These are phyloP conservation scores for Suillus tomentosus DNA, from an alignment of 768 basidiomycete genomes.

Conservation along the genomic window DNA sequence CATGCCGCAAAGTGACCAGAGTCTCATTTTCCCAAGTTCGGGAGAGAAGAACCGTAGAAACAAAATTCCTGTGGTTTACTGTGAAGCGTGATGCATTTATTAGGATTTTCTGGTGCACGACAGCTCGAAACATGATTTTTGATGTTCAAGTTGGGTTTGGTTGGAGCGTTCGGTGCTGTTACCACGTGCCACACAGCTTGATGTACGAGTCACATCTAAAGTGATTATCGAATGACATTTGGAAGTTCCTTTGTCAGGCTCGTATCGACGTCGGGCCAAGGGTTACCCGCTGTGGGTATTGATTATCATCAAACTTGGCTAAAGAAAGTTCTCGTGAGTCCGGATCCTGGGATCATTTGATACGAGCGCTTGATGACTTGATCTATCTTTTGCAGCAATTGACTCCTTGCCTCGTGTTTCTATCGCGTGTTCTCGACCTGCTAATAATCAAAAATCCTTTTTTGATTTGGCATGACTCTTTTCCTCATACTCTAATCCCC, in stretches of 20 bases:
- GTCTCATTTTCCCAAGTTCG: conserved; percentile 57
- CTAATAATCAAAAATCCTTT: conserved; percentile 28
- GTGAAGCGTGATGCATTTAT: conserved; percentile 5
- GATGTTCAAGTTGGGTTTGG: not conserved
- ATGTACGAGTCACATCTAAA: conserved; percentile 2
- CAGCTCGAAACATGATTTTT: conserved; percentile 30
- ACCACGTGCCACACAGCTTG: conserved; percentile 12
- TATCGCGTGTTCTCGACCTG: conserved; percentile 42
- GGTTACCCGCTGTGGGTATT: conserved; percentile 12
- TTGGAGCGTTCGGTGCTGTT: not conserved
- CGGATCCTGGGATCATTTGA: conserved; percentile 1
- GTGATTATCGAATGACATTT: conserved; percentile 9
- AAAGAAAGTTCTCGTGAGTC: conserved; percentile 13
- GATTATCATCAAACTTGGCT: conserved; percentile 14
- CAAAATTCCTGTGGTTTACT: conserved; percentile 37
- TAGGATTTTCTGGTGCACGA: conserved; percentile 19
- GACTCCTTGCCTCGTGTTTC: conserved; percentile 57
- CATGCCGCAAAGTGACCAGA: conserved; percentile 49
- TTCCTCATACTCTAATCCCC: conserved; percentile 24
- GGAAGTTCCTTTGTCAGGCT: conserved; percentile 6
- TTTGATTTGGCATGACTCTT: conserved; percentile 32
- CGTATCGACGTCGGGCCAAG: conserved; percentile 10
- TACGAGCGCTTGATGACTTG: conserved; percentile 8
- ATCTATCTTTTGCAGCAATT: conserved; percentile 8
- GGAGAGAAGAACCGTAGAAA: conserved; percentile 58